Percentiles rank a stretch among this genome's conserved stretches.
phyloP scores from a whole-genome alignment of 2,329 filamentous ascomycete genomes.

The Claviceps sp. region DNA sequence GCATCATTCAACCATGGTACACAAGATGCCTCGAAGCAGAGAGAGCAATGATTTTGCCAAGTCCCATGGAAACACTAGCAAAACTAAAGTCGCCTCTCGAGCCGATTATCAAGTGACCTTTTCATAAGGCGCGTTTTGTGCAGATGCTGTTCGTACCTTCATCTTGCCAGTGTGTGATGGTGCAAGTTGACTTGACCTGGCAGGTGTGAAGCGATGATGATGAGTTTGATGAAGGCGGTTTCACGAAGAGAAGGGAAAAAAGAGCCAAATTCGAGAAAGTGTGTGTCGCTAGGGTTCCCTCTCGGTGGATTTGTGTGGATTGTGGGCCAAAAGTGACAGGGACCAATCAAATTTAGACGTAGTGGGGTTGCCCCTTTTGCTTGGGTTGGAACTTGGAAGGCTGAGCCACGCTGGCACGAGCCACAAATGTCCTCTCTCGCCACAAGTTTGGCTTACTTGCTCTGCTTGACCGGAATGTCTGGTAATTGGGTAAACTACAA shows the following conservation, averaged over 20 bases:
- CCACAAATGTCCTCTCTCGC: conserved; percentile 1
- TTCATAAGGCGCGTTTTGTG: background rate
- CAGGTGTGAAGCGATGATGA: conserved; percentile 21
- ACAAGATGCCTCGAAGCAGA: background rate
- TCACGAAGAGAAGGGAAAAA: conserved; percentile 24
- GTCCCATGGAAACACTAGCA: no score
- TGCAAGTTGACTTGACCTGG: conserved; percentile 32
- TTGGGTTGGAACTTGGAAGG: background rate
- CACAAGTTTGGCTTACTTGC: background rate
- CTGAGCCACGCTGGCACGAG: conserved; percentile 2
- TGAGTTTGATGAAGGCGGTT: conserved; percentile 8
- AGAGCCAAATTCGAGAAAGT: conserved; percentile 25
- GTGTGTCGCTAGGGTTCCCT: conserved; percentile 29
- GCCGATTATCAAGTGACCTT: background rate
- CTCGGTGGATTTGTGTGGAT: conserved; percentile 5
- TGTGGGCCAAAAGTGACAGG: background rate
- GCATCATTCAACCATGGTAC: background rate
- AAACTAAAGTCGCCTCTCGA: background rate
- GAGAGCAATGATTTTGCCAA: background rate
- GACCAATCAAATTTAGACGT: conserved; percentile 19
- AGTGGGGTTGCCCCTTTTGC: background rate
- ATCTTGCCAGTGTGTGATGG: conserved; percentile 33
- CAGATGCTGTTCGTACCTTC: conserved; percentile 24
- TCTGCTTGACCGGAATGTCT: no score
- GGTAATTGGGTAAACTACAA: no score